Base-by-base conservation (phyloP, 345 rosid species). In the Mangifera indica region DNA sequence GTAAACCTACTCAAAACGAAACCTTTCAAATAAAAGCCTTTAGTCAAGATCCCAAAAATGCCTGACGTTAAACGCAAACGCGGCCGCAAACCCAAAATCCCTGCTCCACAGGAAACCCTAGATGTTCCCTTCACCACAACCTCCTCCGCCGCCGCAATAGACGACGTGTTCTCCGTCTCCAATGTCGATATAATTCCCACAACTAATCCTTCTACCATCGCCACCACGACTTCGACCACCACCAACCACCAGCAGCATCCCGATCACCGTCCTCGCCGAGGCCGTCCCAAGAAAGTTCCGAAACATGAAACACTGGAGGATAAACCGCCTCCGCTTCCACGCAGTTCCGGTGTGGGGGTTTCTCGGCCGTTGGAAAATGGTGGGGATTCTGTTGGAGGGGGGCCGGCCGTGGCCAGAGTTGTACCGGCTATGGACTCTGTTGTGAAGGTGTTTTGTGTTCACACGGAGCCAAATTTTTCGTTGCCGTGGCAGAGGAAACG, bases 401-500 rank as follows among this genome's bases (percentile, higher is more conserved):
- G 21, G 29, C 24, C 10, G 42, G 72, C 20, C 7, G 76, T 25
- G 25, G 56, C 57, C 18, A 55, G 69, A 60, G 84, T 67, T 61
- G 74, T 70, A 7, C 78, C 84, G 21, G 62, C 82, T 10, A 83
- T 83, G 86, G 84, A 83, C 25, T 76, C 86, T 8, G 84, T 83
- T 17, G 82, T 80, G 54, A 80, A 80, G 74, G 82, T 83, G 62
- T 83, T 83, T 64, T 83, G 83, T 25, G 86, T 80, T 11, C 82
- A 83, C 37, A 80, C 82, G 1, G 84, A 80, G 25, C 84, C 80
- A 9, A 80, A 83, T 71, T 83, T 83, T 68, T 76, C 61, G 72
- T 51, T 53, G 67, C 91, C 91, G 7, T 87, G 91, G 91, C 91
- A 87, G 79, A 74, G 85, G 54, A 85, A 87, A 75, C 71, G 87